A percentile compares a stretch with the other conserved stretches of the same genome.
Conservation (phyloP, 495 filamentous ascomycete genomes). For the Achaetomiella virescens region DNA sequence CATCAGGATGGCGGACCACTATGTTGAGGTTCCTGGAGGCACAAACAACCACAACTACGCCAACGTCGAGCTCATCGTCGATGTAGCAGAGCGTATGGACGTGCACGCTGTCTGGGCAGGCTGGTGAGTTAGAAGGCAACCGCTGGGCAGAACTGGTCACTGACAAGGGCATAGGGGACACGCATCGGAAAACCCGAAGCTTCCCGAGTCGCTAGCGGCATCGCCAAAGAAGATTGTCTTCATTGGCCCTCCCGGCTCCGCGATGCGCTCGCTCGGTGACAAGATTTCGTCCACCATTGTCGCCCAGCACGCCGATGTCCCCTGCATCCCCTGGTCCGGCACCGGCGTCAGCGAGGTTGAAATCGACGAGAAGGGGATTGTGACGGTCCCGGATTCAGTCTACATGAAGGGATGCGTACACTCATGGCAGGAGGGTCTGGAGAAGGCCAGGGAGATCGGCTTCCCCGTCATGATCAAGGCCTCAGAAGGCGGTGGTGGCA, state of each 20-base stretch:
- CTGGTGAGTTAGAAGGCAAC: conserved; percentile 58
- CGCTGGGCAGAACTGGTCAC: not conserved
- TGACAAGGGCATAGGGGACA: conserved; percentile 63
- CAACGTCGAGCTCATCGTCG: conserved; percentile 98
- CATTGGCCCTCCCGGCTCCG: conserved; percentile 94
- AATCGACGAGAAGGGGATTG: conserved; percentile 76
- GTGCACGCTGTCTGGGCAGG: conserved; percentile 99
- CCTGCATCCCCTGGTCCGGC: conserved; percentile 98
- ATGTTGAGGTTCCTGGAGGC: conserved; percentile 97
- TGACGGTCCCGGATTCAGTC: conserved; percentile 79
- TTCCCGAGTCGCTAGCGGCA: conserved; percentile 90
- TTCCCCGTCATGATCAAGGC: conserved; percentile 99
- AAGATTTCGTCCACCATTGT: conserved; percentile 99
- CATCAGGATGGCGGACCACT: conserved; percentile 98
- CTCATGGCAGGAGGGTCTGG: conserved; percentile 80
- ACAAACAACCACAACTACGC: conserved; percentile 99
- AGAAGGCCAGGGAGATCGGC: conserved; percentile 81
- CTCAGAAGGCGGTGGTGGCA: conserved; percentile 98
- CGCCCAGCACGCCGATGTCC: conserved; percentile 92
- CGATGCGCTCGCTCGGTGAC: conserved; percentile 97
- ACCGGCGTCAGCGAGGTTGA: conserved; percentile 77
- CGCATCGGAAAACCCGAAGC: conserved; percentile 95
- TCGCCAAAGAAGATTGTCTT: conserved; percentile 98
- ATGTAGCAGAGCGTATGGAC: conserved; percentile 97
- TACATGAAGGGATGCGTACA: conserved; percentile 89